Conservation (phyloP, 2,329 filamentous ascomycete genomes). For the Stemphylium beticola region DNA sequence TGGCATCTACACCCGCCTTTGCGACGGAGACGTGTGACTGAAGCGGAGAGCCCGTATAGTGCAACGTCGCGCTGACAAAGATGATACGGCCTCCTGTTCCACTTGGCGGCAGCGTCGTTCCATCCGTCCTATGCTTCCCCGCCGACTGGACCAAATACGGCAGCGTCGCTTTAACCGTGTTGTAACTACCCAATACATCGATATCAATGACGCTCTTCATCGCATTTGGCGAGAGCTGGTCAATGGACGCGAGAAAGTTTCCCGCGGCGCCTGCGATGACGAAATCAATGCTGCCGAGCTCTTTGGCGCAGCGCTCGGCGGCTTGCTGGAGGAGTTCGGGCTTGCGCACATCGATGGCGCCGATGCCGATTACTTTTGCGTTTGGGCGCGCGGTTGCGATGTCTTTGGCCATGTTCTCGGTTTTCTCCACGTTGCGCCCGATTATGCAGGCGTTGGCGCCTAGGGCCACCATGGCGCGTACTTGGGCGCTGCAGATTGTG, state of each 20-base stretch:
- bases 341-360: constrained; percentile 71
- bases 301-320: constrained; percentile 77
- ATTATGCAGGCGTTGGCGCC: constrained; percentile 95
- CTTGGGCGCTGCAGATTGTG: constrained; percentile 92
- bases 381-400: constrained; percentile 80
- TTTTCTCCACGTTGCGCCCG: constrained; percentile 88
- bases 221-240: constrained; percentile 81
- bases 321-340: constrained; percentile 72
- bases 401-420: constrained; percentile 77
- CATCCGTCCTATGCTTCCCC: constrained; percentile 64
- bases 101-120: constrained; percentile 54
- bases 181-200: constrained; percentile 90
- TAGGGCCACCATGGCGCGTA: constrained; percentile 85
- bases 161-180: constrained; percentile 90
- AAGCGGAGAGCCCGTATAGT: constrained; percentile 84
- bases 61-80: constrained; percentile 88
- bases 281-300: constrained; percentile 88
- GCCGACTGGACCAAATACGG: constrained; percentile 82
- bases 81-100: constrained; percentile 82
- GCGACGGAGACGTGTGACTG: constrained; percentile 91
- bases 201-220: constrained; percentile 98
- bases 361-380: constrained; percentile 85
- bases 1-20: constrained; percentile 87
- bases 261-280: constrained; percentile 95
- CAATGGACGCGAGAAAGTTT: constrained; percentile 89